Conservation (phyloP, 192 early-diverging fungal genomes). For the Haplosporangium gracile region DNA sequence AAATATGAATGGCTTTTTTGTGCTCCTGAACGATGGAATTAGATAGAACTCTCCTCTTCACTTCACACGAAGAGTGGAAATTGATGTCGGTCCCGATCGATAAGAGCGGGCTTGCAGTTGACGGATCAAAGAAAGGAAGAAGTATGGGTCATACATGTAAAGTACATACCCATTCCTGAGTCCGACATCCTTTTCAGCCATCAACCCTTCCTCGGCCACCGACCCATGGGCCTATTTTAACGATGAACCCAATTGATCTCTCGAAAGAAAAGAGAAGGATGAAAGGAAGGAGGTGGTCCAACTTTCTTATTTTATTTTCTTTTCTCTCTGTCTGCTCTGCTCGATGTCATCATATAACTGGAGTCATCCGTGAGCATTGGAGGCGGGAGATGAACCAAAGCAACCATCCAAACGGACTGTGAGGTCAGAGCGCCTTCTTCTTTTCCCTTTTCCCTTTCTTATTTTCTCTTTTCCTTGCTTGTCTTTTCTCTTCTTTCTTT, state of each 20-base stretch:
- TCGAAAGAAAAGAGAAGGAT: neutral
- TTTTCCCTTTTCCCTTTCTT: neutral
- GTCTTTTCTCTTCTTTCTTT: neutral
- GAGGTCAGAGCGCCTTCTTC: slow-evolving; percentile 2
- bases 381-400: neutral
- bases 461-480: neutral
- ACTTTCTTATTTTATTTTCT: neutral
- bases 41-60: too few species aligned
- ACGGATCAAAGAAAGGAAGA: neutral
- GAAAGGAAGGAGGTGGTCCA: neutral
- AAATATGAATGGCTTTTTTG: too few species aligned
- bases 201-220: neutral
- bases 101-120: neutral
- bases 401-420: neutral
- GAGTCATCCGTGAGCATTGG: neutral
- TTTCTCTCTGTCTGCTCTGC: neutral
- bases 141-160: too few species aligned
- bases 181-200: neutral
- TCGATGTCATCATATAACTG: neutral
- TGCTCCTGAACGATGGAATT: too few species aligned
- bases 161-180: neutral
- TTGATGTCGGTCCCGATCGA: neutral
- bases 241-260: too few species aligned
- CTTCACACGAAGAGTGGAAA: neutral
- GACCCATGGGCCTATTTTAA: too few species aligned